phyloP scores from a whole-genome alignment of 257 asterid species.

The Petrea volubilis region DNA sequence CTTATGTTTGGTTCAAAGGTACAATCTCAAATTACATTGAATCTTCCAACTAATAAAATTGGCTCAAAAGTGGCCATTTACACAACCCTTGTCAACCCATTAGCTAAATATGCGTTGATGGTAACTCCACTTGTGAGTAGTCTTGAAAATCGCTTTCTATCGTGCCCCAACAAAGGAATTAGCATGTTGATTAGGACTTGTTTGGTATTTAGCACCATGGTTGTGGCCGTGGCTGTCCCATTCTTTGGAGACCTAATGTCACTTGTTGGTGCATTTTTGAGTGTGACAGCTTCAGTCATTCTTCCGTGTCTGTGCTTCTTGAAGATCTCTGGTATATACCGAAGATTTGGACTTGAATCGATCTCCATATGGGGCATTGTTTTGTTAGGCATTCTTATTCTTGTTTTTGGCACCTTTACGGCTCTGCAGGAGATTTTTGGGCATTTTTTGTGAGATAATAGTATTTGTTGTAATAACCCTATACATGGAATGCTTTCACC shows the following conservation, averaged over 20 bases:
- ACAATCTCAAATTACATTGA: slow-evolving; percentile 72
- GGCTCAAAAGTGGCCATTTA: slow-evolving; percentile 75
- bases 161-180: slow-evolving; percentile 23
- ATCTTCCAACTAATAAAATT: slow-evolving; percentile 52
- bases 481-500: neutral
- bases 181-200: slow-evolving; percentile 45
- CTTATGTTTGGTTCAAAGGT: slow-evolving; percentile 70
- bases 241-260: slow-evolving; percentile 71
- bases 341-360: slow-evolving; percentile 38
- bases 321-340: slow-evolving; percentile 60
- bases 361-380: slow-evolving; percentile 43
- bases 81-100: slow-evolving; percentile 80
- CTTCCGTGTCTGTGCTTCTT: slow-evolving; percentile 81
- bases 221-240: slow-evolving; percentile 68
- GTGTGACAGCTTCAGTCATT: slow-evolving; percentile 62
- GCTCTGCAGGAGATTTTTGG: slow-evolving; percentile 49
- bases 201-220: slow-evolving; percentile 62
- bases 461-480: neutral
- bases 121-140: slow-evolving; percentile 63
- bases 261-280: slow-evolving; percentile 69
- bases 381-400: slow-evolving; percentile 42
- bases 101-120: slow-evolving; percentile 85
- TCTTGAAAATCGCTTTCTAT: slow-evolving; percentile 40
- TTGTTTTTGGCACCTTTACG: slow-evolving; percentile 57
- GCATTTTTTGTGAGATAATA: slow-evolving; percentile 28